Evolutionary conservation across 139 green algal species (phyloP).

Genomic region (Micractinium conductrix): DNA sequence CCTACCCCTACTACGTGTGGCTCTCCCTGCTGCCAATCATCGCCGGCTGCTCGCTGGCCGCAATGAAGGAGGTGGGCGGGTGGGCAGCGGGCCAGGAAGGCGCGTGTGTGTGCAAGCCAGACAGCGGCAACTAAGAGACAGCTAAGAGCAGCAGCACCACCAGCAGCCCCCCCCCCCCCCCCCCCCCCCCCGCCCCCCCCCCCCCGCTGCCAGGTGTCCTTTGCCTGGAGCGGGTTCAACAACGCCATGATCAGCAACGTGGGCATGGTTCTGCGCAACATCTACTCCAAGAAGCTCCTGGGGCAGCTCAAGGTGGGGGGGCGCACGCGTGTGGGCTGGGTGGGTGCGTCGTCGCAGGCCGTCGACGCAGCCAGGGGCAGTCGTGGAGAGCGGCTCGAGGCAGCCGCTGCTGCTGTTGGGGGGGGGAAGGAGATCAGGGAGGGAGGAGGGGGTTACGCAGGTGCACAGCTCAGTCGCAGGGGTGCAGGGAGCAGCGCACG

Average conservation of each 20-base stretch:
- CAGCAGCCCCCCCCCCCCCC: neutral
- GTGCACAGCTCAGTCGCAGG: too few species aligned
- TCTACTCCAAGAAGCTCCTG: conserved; percentile 92
- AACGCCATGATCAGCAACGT: conserved; percentile 92
- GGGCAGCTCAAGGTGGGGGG: conserved; percentile 77
- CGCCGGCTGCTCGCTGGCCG: conserved; percentile 80
- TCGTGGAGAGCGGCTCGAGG: too few species aligned
- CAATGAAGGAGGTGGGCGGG: conserved; percentile 90
- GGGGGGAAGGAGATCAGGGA: too few species aligned
- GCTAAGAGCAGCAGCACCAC: neutral
- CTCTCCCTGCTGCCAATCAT: conserved; percentile 85
- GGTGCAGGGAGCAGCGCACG: too few species aligned
- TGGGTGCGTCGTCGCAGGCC: neutral
- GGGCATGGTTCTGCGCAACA: conserved; percentile 93
- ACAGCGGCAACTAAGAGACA: neutral
- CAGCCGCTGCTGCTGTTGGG: neutral
- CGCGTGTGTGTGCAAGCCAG: neutral
- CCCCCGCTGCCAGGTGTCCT: conserved; percentile 53
- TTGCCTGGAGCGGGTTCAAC: conserved; percentile 87
- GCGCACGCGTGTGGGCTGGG: neutral
- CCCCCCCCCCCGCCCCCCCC: neutral
- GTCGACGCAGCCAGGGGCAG: too few species aligned
- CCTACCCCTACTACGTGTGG: conserved; percentile 77
- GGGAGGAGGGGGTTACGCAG: too few species aligned
- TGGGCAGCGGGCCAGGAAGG: neutral